These are phyloP conservation scores for Coemansia aciculifera DNA, from an alignment of 192 early-diverging fungal genomes.

Conservation along the genomic window DNA sequence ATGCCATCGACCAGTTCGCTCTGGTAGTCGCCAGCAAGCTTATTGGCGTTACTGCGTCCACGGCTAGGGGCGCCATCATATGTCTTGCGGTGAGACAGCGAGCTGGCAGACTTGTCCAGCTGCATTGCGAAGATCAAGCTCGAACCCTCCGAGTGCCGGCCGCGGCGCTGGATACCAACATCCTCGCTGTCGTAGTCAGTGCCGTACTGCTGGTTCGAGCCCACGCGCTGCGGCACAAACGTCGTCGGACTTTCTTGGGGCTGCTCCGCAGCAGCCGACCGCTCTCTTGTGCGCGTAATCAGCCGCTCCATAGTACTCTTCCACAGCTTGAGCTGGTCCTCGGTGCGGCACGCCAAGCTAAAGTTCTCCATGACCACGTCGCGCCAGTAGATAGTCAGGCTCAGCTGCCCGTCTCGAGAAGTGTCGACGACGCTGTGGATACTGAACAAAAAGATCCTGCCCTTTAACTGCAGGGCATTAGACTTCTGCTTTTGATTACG, in stretches of 20 bases:
- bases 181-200: constrained; percentile 43
- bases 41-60: constrained; percentile 31
- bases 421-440: constrained; percentile 74
- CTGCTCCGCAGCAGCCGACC: constrained; percentile 15
- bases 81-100: constrained; percentile 46
- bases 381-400: constrained; percentile 84
- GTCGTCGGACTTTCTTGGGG: constrained; percentile 11
- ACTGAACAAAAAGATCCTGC: constrained; percentile 81
- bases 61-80: constrained; percentile 39
- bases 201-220: constrained; percentile 16
- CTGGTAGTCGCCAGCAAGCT: constrained; percentile 41
- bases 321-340: constrained; percentile 94
- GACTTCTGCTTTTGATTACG: constrained; percentile 49
- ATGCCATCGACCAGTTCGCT: constrained; percentile 43
- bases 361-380: constrained; percentile 81
- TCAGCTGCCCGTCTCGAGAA: constrained; percentile 52
- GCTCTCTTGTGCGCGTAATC: constrained; percentile 59
- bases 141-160: constrained; percentile 48
- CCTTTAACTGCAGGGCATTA: constrained; percentile 70
- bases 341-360: constrained; percentile 83
- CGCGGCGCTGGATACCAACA: constrained; percentile 29
- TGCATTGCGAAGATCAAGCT: constrained; percentile 47
- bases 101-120: constrained; percentile 28
- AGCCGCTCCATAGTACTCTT: constrained; percentile 72
- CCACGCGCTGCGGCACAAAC: constrained; percentile 15